Conservation (phyloP, 2,329 filamentous ascomycete species). For the Coniella vitis region DNA sequence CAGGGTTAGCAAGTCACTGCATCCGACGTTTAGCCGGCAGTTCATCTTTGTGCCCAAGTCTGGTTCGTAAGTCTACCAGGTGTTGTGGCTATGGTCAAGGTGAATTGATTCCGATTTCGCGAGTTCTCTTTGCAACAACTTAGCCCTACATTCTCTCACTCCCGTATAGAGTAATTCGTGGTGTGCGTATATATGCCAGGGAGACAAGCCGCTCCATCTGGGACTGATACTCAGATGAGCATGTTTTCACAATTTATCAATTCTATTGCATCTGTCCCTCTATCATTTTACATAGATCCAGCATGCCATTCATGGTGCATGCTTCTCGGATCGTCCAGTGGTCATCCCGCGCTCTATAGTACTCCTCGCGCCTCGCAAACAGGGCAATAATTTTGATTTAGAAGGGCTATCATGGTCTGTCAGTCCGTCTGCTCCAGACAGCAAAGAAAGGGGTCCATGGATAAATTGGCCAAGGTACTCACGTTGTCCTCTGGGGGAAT, state of each 20-base stretch:
- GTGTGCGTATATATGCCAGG: too few relatives aligned
- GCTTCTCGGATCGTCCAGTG: background rate
- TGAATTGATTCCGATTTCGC: too few relatives aligned
- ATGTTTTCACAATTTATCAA: background rate
- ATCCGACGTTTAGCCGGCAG: background rate
- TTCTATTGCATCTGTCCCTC: conserved; percentile 10
- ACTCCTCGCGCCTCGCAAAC: background rate
- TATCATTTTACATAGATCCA: conserved; percentile 6
- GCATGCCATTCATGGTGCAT: conserved; percentile 20
- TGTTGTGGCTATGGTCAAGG: too few relatives aligned
- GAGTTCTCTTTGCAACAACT: too few relatives aligned
- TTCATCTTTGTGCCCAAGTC: too few relatives aligned
- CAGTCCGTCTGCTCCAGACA: background rate
- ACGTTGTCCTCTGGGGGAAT: conserved; percentile 57
- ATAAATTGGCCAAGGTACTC: conserved; percentile 26
- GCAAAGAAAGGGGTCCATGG: too few relatives aligned
- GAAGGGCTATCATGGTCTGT: background rate
- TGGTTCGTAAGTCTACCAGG: too few relatives aligned
- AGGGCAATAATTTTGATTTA: background rate
- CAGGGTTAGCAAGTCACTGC: too few relatives aligned
- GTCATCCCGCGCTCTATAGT: background rate
- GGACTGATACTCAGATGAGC: too few relatives aligned
- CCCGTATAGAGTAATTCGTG: too few relatives aligned
- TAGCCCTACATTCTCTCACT: too few relatives aligned
- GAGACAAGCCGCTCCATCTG: too few relatives aligned